Evolutionary conservation across 2,329 filamentous ascomycete genomes (phyloP), one percentile per base, ranked within the genome.

Genomic region (Pezicula neosporulosa): DNA sequence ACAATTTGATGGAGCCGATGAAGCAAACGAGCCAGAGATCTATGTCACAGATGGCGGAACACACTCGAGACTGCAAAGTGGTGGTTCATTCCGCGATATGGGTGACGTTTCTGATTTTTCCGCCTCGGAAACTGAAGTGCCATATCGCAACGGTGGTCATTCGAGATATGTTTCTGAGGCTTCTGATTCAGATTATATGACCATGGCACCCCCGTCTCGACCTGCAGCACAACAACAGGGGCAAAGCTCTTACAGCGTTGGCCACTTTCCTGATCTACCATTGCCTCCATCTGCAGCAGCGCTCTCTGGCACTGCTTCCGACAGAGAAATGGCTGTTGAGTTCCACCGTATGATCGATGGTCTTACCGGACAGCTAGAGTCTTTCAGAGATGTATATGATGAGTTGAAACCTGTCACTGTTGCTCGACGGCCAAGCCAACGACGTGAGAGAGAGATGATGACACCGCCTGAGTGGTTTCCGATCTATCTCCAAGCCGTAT

Each of bases 41-140:
- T 85, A 84, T 60, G 76, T 84, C 9, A 79, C 79, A 1, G 81
- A 84, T 54, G 80, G 82, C 53, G 73, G 78, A 24, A 77, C 74
- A 53, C 71, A 76, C 3, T 51, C 61, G 6, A 48, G 50, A 47
- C 39, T 58, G 10, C 51, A 51, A 28, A 54, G 47, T 47, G 53
- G 58, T 35, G 59, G 55, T 36, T 42, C 52, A 30, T 36, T 58
- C 16, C 56, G 57, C 9, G 57, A 64, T 27, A 30, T 62, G 3
- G 56, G 52, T n/a, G 61, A 66, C 16, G 53, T 65, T 35, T 65
- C 62, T 3, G 63, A 66, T 39, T 65, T 64, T 43, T 65, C 63
- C 1, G 57, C 59, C 12, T 61, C 63, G 3, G 64, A 66, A 30
- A 54, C 51, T 6, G 61, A 64, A 41, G 49, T 55, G 10, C 44